phyloP scores from a whole-genome alignment of 2,329 filamentous ascomycete species.

The Leptographium galeiforme region DNA sequence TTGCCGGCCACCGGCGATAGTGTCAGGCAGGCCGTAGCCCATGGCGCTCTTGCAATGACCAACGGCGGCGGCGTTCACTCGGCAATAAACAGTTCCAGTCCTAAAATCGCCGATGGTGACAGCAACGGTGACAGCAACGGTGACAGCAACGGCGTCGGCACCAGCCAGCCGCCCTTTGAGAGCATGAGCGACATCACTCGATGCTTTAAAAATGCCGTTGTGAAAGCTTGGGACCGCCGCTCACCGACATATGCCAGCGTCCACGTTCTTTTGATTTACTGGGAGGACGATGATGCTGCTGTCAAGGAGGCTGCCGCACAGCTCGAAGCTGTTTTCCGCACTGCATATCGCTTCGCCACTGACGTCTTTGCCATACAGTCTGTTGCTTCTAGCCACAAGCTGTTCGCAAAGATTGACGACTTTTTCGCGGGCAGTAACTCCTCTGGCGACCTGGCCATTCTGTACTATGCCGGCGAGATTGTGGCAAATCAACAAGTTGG shows the following conservation, averaged over 20 bases:
- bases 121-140: not conserved
- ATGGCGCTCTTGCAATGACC: slow-evolving; percentile 7
- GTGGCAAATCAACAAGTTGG: slow-evolving; percentile 1
- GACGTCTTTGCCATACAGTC: slow-evolving; percentile 4
- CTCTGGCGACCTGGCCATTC: slow-evolving; percentile 7
- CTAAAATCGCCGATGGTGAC: not conserved
- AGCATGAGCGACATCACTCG: slow-evolving; percentile 10
- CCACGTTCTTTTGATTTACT: slow-evolving; percentile 9
- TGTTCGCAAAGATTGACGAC: slow-evolving; percentile 2
- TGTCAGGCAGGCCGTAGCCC: slow-evolving; percentile 8
- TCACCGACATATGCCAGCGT: slow-evolving; percentile 8
- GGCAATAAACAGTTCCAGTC: slow-evolving; percentile 1
- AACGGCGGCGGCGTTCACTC: not conserved
- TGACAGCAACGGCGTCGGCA: not conserved
- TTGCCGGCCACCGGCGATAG: not conserved
- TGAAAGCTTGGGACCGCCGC: slow-evolving; percentile 7
- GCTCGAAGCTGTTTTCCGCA: slow-evolving; percentile 7
- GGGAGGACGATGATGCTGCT: slow-evolving; percentile 7
- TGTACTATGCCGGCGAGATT: slow-evolving; percentile 11
- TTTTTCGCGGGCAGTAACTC: slow-evolving; percentile 6
- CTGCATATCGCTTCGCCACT: slow-evolving; percentile 6
- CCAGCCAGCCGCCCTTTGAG: not conserved
- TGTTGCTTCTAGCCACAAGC: not conserved
- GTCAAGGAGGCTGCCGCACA: not conserved
- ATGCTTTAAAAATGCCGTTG: slow-evolving; percentile 7